phyloP scores from a whole-genome alignment of 2,329 filamentous ascomycete species.

The Aspergillus sp. region DNA sequence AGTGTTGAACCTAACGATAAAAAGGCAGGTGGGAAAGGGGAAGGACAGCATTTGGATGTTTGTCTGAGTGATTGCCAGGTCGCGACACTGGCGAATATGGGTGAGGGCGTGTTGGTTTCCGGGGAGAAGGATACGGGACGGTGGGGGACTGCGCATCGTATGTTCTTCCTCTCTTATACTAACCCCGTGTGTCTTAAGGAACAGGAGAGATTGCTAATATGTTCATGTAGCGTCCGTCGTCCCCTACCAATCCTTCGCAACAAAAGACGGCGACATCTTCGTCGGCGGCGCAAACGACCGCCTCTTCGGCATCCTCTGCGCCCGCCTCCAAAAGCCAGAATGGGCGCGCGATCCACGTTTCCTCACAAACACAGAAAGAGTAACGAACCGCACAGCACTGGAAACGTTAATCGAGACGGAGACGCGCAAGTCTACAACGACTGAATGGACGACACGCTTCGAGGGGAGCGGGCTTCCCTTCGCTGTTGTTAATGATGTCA shows the following conservation, averaged over 20 bases:
- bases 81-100: conserved; percentile 94
- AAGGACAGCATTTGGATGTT: conserved; percentile 91
- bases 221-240: conserved; percentile 77
- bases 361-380: conserved; percentile 58
- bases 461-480: conserved; percentile 92
- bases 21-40: conserved; percentile 69
- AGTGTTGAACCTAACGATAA: too few species aligned
- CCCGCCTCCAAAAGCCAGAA: conserved; percentile 57
- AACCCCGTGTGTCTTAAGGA: too few species aligned
- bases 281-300: conserved; percentile 65
- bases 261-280: conserved; percentile 62
- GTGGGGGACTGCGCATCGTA: conserved; percentile 96
- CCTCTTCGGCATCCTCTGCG: conserved; percentile 60
- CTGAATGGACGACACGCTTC: conserved; percentile 81
- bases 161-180: conserved; percentile 20
- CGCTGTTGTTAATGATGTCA: conserved; percentile 90
- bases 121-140: conserved; percentile 83
- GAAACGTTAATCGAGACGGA: conserved; percentile 73
- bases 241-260: conserved; percentile 81
- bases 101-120: conserved; percentile 84
- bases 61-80: conserved; percentile 92
- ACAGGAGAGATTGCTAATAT: background rate
- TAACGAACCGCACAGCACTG: conserved; percentile 65
- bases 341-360: conserved; percentile 60
- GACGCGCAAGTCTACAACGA: conserved; percentile 74